Evolutionary conservation across 768 basidiomycete genomes (phyloP).

Genomic region (Peribolospora baueri): DNA sequence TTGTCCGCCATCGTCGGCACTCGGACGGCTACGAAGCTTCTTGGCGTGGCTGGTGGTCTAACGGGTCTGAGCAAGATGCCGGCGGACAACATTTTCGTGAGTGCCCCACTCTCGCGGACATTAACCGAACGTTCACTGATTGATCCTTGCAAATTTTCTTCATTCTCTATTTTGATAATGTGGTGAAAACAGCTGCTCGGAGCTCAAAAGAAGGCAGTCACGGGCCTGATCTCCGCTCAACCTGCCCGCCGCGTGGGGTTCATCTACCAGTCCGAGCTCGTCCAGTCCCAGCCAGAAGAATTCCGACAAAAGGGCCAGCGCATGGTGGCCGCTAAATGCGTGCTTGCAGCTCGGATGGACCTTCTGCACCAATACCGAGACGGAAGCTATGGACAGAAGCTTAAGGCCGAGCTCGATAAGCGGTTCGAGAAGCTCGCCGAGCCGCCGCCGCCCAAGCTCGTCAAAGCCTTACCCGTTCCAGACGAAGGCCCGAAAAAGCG

Average conservation of each 20-base stretch:
- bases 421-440: slow-evolving; percentile 75
- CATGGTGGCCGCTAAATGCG: slow-evolving; percentile 75
- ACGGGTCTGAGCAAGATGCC: slow-evolving; percentile 80
- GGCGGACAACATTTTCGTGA: slow-evolving; percentile 74
- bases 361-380: slow-evolving; percentile 59
- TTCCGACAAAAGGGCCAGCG: slow-evolving; percentile 79
- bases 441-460: slow-evolving; percentile 77
- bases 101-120: slow-evolving; percentile 15
- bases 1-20: slow-evolving; percentile 96
- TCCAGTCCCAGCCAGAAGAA: slow-evolving; percentile 62
- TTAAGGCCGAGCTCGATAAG: slow-evolving; percentile 74
- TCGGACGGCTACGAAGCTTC: slow-evolving; percentile 88
- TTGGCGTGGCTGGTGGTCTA: slow-evolving; percentile 89
- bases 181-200: slow-evolving; percentile 49
- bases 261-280: slow-evolving; percentile 77
- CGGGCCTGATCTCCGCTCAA: slow-evolving; percentile 66
- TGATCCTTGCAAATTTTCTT: not conserved
- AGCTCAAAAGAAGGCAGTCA: slow-evolving; percentile 71
- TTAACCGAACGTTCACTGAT: not conserved
- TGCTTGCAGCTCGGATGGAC: slow-evolving; percentile 78
- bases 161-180: not conserved
- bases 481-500: slow-evolving; percentile 76
- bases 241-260: slow-evolving; percentile 66
- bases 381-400: slow-evolving; percentile 56
- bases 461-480: slow-evolving; percentile 79